A percentile compares a stretch with the other conserved stretches of the same genome.
Evolutionary conservation across 257 asterid species (phyloP).

Genomic region (Solanum infundibuliforme): DNA sequence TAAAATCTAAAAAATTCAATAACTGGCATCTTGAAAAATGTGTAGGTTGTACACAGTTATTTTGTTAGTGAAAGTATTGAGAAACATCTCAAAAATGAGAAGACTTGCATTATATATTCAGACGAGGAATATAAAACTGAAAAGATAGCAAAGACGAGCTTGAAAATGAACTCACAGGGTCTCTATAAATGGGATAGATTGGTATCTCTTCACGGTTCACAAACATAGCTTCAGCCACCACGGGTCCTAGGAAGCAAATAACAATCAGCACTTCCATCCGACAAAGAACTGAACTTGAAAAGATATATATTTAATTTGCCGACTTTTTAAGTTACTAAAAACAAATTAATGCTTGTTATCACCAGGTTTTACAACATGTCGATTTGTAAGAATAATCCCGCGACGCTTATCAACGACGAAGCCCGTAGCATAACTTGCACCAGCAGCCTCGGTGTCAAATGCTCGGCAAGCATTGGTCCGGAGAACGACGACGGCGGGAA

Average conservation of each 20-base stretch:
- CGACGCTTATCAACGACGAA: slow-evolving; percentile 85
- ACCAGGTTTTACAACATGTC: slow-evolving; percentile 98
- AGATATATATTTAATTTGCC: neutral
- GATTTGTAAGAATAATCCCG: slow-evolving; percentile 89
- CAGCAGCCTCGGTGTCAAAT: slow-evolving; percentile 90
- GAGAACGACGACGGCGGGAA: slow-evolving; percentile 94
- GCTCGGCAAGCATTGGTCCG: slow-evolving; percentile 93
- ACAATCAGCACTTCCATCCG: neutral
- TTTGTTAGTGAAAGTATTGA: neutral
- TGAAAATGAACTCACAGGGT: slow-evolving; percentile 62
- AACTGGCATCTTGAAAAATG: neutral
- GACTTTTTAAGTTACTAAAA: neutral
- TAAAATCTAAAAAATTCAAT: neutral
- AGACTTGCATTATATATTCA: neutral
- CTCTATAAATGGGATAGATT: slow-evolving; percentile 82
- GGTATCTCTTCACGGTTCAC: slow-evolving; percentile 93
- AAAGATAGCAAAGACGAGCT: neutral
- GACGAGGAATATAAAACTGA: neutral
- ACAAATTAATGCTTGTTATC: neutral
- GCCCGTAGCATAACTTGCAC: slow-evolving; percentile 89
- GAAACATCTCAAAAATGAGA: neutral
- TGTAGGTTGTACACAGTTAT: neutral
- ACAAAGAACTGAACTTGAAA: neutral
- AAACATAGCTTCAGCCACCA: slow-evolving; percentile 96
- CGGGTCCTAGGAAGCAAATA: slow-evolving; percentile 51